These are phyloP conservation scores for Stephania yunnanensis DNA, from an alignment of 164 flowering plant species.

Conservation along the genomic window DNA sequence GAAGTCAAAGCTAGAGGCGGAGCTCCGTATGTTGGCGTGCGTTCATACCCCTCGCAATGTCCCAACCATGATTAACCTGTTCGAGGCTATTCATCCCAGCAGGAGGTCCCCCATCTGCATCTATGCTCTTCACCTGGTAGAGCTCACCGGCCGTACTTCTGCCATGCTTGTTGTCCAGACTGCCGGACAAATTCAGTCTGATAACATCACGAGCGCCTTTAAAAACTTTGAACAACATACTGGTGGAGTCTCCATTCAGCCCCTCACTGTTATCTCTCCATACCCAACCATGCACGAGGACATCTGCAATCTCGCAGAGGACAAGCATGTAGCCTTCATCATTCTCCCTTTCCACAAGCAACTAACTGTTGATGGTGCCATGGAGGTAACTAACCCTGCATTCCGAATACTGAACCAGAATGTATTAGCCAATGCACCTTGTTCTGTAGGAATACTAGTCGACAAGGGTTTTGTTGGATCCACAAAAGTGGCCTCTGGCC, in stretches of 20 bases:
- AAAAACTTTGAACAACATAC: slow-evolving; percentile 16
- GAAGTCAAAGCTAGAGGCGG: neutral
- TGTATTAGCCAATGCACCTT: slow-evolving; percentile 13
- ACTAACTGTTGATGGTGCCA: slow-evolving; percentile 20
- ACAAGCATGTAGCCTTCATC: slow-evolving; percentile 20
- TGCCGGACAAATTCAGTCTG: slow-evolving; percentile 6
- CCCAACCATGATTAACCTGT: slow-evolving; percentile 6
- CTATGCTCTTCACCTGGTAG: slow-evolving; percentile 19
- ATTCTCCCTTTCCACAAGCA: slow-evolving; percentile 28
- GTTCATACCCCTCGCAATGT: slow-evolving; percentile 4
- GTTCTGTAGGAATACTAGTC: slow-evolving; percentile 19
- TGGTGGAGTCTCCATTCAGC: slow-evolving; percentile 9
- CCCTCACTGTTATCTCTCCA: slow-evolving; percentile 21
- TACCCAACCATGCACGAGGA: slow-evolving; percentile 16
- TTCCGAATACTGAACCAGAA: slow-evolving; percentile 18
- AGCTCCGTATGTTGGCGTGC: slow-evolving; percentile 11
- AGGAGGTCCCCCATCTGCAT: slow-evolving; percentile 13
- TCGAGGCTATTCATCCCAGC: slow-evolving; percentile 12
- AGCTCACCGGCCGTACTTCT: slow-evolving; percentile 13
- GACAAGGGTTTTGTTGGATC: slow-evolving; percentile 14
- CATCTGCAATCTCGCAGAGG: slow-evolving; percentile 25
- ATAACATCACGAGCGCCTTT: slow-evolving; percentile 17
- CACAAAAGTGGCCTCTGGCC: neutral
- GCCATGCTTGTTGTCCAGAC: slow-evolving; percentile 15
- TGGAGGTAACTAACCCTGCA: slow-evolving; percentile 20